Evolutionary conservation across 441 rosid species (phyloP).

Genomic region (Mallotus repandus): DNA sequence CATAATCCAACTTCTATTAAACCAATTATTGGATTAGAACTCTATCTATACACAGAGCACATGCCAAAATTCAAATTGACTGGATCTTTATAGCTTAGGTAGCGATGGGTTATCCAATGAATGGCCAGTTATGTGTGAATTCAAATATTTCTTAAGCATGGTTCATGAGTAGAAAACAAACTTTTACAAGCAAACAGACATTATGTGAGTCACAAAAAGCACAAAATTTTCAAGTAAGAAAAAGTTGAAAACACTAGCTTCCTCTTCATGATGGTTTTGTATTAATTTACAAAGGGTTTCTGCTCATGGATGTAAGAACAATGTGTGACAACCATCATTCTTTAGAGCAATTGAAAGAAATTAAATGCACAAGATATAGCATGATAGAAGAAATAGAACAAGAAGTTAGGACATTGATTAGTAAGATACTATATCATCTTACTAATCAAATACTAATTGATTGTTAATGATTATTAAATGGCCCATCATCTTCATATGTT

Average conservation of each 20-base stretch:
- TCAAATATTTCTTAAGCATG: no score
- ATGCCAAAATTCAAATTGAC: background rate
- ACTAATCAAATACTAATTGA: no score
- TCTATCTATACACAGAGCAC: background rate
- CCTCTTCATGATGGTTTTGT: background rate
- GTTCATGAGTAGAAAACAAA: no score
- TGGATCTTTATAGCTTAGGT: background rate
- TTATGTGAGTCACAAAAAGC: no score
- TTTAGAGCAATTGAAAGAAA: background rate
- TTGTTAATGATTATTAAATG: slow-evolving; percentile 19
- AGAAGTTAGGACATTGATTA: background rate
- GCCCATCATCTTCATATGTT: slow-evolving; percentile 79
- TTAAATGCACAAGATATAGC: background rate
- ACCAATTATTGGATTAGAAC: background rate
- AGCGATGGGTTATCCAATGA: background rate
- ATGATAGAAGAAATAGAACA: background rate
- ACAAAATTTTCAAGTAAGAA: no score
- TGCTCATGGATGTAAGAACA: slow-evolving; percentile 3
- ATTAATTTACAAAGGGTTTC: background rate
- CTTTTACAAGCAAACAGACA: no score
- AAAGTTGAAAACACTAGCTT: background rate
- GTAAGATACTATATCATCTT: no score
- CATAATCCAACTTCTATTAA: background rate
- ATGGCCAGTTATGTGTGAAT: background rate
- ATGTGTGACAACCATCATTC: background rate